Evolutionary conservation across 1,284 basidiomycete genomes (phyloP).

Genomic region (Polyporus tsugae): DNA sequence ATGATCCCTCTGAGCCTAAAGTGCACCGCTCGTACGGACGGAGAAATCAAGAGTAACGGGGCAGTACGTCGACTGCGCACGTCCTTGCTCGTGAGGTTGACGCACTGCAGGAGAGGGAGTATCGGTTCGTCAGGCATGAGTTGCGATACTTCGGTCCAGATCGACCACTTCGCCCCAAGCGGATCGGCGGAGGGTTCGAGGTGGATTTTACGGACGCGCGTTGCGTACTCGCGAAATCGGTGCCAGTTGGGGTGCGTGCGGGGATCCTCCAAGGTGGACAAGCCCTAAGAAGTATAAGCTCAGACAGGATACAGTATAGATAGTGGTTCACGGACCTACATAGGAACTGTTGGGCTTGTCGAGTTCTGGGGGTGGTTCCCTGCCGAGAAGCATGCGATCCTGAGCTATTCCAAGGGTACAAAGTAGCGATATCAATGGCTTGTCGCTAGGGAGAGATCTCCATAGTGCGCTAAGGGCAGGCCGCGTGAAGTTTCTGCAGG

Average conservation of each 20-base stretch:
- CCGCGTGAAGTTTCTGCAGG: constrained; percentile 1
- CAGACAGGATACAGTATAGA: not conserved
- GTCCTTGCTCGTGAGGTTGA: not conserved
- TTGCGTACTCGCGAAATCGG: not conserved
- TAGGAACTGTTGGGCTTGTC: not conserved
- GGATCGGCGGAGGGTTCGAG: not conserved
- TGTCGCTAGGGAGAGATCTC: not conserved
- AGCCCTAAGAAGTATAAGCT: not conserved
- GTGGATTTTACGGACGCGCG: constrained; percentile 1
- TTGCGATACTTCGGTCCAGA: not conserved
- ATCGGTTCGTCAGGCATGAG: not conserved
- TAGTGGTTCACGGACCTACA: not conserved
- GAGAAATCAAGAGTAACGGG: not conserved
- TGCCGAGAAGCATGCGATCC: not conserved
- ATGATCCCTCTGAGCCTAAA: not conserved
- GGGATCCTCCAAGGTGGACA: not conserved
- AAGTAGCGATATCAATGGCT: not conserved
- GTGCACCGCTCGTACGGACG: not conserved
- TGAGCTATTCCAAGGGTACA: not conserved
- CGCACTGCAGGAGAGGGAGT: not conserved
- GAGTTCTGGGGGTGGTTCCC: no score
- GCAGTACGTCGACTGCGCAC: not conserved
- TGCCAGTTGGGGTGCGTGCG: not conserved
- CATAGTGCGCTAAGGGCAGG: constrained; percentile 1
- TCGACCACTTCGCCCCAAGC: not conserved